These are phyloP conservation scores for Cadophora malorum DNA, from an alignment of 2,329 filamentous ascomycete genomes.

Conservation along the genomic window DNA sequence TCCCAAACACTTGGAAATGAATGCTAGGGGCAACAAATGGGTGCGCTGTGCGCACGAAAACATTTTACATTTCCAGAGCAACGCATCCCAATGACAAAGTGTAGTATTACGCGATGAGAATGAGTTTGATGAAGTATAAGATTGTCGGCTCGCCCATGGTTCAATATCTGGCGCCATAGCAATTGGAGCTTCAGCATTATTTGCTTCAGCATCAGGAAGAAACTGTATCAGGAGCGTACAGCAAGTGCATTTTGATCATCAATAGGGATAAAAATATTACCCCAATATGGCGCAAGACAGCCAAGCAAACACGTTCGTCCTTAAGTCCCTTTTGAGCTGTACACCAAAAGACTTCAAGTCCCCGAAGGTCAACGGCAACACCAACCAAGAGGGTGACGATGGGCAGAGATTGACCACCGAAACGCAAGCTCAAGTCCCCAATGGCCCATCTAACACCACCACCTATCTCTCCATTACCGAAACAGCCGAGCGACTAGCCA, in stretches of 20 bases:
- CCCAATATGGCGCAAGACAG: not conserved
- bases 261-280: not conserved
- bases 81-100: too few relatives aligned
- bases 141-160: not conserved
- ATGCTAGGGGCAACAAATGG: not conserved
- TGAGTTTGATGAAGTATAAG: not conserved
- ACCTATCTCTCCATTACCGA: conserved; percentile 15
- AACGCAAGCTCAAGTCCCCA: conserved; percentile 11
- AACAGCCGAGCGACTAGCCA: conserved; percentile 16
- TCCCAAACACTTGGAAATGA: not conserved
- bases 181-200: not conserved
- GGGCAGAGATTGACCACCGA: not conserved
- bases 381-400: not conserved
- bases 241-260: not conserved
- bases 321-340: not conserved
- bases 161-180: not conserved
- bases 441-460: conserved; percentile 14
- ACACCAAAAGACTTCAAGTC: not conserved
- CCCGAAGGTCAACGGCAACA: not conserved
- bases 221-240: not conserved
- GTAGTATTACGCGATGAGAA: not conserved
- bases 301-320: not conserved
- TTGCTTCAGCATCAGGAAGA: not conserved
- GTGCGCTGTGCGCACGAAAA: not conserved
- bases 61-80: not conserved